These are phyloP conservation scores for Phytophthora europaea DNA, from an alignment of 352 stramenopile genomes.

Conservation along the genomic window DNA sequence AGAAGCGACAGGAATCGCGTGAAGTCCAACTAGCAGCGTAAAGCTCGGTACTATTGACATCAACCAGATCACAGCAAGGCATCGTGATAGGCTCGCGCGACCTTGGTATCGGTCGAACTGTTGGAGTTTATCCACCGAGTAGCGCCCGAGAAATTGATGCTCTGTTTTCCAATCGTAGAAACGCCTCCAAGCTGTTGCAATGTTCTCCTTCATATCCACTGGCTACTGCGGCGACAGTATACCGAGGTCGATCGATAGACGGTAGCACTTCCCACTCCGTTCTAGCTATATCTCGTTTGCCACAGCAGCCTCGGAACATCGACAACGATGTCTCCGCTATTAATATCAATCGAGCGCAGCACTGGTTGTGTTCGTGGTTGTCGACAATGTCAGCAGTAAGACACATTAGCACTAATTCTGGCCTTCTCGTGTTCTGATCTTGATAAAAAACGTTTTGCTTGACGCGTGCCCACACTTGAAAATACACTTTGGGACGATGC, in stretches of 20 bases:
- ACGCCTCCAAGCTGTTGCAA: constrained; percentile 8
- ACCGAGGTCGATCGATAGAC: not conserved
- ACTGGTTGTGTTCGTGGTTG: constrained; percentile 3
- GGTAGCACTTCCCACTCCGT: not conserved
- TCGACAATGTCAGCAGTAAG: not conserved
- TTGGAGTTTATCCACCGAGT: constrained; percentile 49
- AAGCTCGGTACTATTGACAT: constrained; percentile 21
- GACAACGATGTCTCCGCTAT: not conserved
- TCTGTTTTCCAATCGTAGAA: constrained; percentile 47
- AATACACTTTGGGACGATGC: not conserved
- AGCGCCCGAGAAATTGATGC: constrained; percentile 45
- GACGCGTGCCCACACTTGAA: not conserved
- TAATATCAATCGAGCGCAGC: not conserved
- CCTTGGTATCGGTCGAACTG: constrained; percentile 43
- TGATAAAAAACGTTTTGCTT: constrained; percentile 1
- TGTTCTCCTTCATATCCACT: constrained; percentile 6
- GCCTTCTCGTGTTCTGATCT: not conserved
- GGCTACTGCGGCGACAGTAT: not conserved
- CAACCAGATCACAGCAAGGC: constrained; percentile 32
- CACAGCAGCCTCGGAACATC: not conserved
- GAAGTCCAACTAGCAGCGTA: constrained; percentile 18
- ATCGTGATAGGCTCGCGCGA: constrained; percentile 9
- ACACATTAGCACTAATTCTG: not conserved
- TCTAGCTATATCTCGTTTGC: not conserved
- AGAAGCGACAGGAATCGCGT: constrained; percentile 25